phyloP scores from a whole-genome alignment of 331 rosid species.

The Phaseolus coccineus region DNA sequence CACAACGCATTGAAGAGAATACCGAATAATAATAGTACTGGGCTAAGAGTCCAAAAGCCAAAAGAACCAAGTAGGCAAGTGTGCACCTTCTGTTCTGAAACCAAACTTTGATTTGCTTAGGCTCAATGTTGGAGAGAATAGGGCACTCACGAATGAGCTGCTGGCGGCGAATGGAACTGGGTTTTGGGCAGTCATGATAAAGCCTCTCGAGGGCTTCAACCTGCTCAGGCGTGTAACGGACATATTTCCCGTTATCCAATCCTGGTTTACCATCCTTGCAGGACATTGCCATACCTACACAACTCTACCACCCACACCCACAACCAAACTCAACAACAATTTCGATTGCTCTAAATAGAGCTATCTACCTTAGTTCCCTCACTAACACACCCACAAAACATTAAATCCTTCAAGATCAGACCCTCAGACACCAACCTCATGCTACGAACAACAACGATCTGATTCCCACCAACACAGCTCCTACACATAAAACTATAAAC shows the following conservation, averaged over 20 bases:
- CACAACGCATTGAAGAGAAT: neutral
- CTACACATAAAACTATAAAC: neutral
- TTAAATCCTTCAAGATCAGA: slow-evolving; percentile 70
- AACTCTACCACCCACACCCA: neutral
- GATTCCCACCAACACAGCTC: neutral
- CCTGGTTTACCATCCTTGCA: slow-evolving; percentile 94
- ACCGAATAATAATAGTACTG: neutral
- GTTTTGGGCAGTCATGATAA: slow-evolving; percentile 98
- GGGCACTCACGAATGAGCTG: slow-evolving; percentile 98
- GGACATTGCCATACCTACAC: slow-evolving; percentile 68
- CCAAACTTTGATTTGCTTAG: slow-evolving; percentile 98
- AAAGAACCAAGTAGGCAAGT: neutral
- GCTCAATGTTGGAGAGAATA: slow-evolving; percentile 95
- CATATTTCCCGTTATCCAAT: slow-evolving; percentile 93
- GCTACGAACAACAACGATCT: slow-evolving; percentile 27
- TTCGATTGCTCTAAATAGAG: slow-evolving; percentile 38
- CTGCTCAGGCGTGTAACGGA: slow-evolving; percentile 99
- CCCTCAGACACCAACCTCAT: slow-evolving; percentile 41
- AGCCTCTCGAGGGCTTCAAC: slow-evolving; percentile 99
- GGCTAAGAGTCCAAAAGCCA: neutral
- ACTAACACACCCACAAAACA: slow-evolving; percentile 44
- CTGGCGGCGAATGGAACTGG: slow-evolving; percentile 98
- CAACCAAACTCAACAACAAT: slow-evolving; percentile 20
- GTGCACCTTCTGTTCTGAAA: slow-evolving; percentile 93
- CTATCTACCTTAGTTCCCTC: slow-evolving; percentile 48